These are phyloP conservation scores for Leccinum olivaceopallidum DNA, from an alignment of 768 basidiomycete species.

Conservation along the genomic window DNA sequence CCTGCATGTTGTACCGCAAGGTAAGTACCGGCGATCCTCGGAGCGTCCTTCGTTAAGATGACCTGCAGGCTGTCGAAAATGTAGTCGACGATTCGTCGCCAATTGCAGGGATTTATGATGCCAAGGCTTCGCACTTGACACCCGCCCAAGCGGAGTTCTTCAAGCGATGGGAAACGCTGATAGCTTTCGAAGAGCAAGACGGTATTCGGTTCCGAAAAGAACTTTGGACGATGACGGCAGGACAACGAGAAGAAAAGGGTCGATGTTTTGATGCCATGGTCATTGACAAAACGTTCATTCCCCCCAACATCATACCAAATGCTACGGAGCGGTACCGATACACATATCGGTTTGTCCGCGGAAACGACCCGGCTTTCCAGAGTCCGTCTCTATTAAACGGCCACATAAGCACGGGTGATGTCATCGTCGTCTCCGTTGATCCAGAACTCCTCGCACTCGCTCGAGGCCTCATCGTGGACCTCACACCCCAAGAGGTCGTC, in stretches of 20 bases:
- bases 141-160: slow-evolving; percentile 73
- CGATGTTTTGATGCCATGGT: slow-evolving; percentile 85
- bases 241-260: slow-evolving; percentile 76
- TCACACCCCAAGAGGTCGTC: slow-evolving; percentile 61
- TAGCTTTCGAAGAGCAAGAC: slow-evolving; percentile 88
- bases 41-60: slow-evolving; percentile 3
- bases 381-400: slow-evolving; percentile 61
- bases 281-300: slow-evolving; percentile 47
- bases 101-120: slow-evolving; percentile 66
- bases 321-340: slow-evolving; percentile 71
- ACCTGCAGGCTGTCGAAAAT: slow-evolving; percentile 64
- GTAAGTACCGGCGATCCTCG: slow-evolving; percentile 35
- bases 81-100: slow-evolving; percentile 53
- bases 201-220: slow-evolving; percentile 83
- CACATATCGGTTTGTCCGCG: slow-evolving; percentile 70
- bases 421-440: slow-evolving; percentile 84
- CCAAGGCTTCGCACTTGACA: slow-evolving; percentile 82
- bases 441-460: slow-evolving; percentile 83
- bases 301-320: slow-evolving; percentile 14
- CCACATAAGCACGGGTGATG: slow-evolving; percentile 76
- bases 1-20: slow-evolving; percentile 94
- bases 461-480: slow-evolving; percentile 78
- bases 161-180: slow-evolving; percentile 84
- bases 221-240: slow-evolving; percentile 88
- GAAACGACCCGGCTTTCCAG: slow-evolving; percentile 14